Evolutionary conservation across 108 stramenopile genomes (phyloP).

Genomic region (Pseudonitzschia multiseries): DNA sequence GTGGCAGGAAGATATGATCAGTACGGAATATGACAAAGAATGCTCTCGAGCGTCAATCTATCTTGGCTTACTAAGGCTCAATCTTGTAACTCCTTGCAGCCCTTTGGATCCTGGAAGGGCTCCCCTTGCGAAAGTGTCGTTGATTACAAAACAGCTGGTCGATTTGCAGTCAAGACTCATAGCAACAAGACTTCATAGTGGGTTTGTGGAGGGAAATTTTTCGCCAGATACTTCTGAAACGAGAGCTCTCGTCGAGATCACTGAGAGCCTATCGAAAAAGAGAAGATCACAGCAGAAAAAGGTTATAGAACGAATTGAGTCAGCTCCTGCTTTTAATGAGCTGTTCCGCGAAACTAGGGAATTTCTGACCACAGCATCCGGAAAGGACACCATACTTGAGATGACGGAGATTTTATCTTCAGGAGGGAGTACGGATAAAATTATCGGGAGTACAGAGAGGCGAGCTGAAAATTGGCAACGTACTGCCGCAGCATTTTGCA

Average conservation of each 20-base stretch:
- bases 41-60: conserved; percentile 62
- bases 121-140: conserved; percentile 75
- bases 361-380: conserved; percentile 45
- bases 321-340: conserved; percentile 65
- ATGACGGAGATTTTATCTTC: conserved; percentile 30
- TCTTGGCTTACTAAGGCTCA: conserved; percentile 75
- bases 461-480: conserved; percentile 78
- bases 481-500: conserved; percentile 71
- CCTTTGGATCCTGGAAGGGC: conserved; percentile 92
- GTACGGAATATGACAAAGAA: conserved; percentile 21
- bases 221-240: conserved; percentile 26
- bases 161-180: conserved; percentile 49
- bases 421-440: background rate
- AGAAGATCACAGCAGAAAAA: conserved; percentile 54
- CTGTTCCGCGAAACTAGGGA: conserved; percentile 75
- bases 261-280: conserved; percentile 32
- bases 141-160: conserved; percentile 50
- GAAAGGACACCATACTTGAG: conserved; percentile 34
- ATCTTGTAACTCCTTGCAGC: conserved; percentile 74
- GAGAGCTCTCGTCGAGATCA: conserved; percentile 19
- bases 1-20: conserved; percentile 30
- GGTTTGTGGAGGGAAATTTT: conserved; percentile 57
- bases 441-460: conserved; percentile 14
- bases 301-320: conserved; percentile 66
- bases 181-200: conserved; percentile 56